Evolutionary conservation across 2,329 filamentous ascomycete species (phyloP).

Genomic region (Calonectria ilicicola): DNA sequence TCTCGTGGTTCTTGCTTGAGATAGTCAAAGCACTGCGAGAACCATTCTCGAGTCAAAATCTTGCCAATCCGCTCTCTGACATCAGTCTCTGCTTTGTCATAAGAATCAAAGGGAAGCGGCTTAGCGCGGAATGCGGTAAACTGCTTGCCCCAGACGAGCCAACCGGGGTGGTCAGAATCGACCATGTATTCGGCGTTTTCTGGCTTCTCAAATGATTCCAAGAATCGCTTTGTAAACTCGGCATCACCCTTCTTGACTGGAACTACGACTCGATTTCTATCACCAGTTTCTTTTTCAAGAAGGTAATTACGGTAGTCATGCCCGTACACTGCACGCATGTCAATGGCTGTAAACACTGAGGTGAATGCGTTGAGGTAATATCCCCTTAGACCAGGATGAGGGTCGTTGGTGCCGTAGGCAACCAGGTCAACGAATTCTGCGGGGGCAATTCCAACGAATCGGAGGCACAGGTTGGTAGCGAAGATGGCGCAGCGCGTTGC

Average conservation of each 20-base stretch:
- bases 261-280: constrained; percentile 82
- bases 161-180: constrained; percentile 92
- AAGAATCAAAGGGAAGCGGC: constrained; percentile 74
- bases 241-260: constrained; percentile 80
- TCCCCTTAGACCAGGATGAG: constrained; percentile 85
- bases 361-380: constrained; percentile 86
- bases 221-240: constrained; percentile 82
- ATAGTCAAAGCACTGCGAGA: constrained; percentile 88
- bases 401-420: constrained; percentile 85
- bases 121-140: constrained; percentile 85
- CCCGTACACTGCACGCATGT: constrained; percentile 85
- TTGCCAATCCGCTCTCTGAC: constrained; percentile 84
- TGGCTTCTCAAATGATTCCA: constrained; percentile 81
- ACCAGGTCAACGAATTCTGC: constrained; percentile 86
- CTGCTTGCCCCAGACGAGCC: constrained; percentile 93
- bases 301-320: constrained; percentile 92
- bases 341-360: constrained; percentile 83
- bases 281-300: constrained; percentile 77
- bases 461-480: constrained; percentile 87
- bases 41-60: constrained; percentile 86
- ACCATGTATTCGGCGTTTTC: constrained; percentile 82
- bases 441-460: constrained; percentile 90
- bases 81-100: constrained; percentile 82
- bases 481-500: constrained; percentile 91
- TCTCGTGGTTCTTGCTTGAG: constrained; percentile 97